A percentile compares a stretch with the other conserved stretches of the same genome.
Conservation (phyloP, 352 stramenopile genomes). For the Aphanomyces astaci region DNA sequence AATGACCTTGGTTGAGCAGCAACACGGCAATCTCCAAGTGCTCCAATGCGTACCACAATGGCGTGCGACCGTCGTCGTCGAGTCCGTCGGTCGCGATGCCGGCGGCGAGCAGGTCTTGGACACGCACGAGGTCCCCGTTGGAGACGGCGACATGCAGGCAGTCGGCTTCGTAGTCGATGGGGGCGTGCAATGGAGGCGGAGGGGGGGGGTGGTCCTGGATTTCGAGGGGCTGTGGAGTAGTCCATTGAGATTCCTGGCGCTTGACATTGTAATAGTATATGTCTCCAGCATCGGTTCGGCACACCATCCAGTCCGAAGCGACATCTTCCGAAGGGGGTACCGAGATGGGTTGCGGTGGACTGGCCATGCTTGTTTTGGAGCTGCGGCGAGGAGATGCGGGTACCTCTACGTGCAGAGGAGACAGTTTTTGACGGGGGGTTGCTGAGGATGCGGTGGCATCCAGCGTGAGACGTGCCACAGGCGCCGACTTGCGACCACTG, state of each 20-base stretch:
- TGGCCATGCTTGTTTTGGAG: background rate
- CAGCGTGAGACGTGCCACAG: background rate
- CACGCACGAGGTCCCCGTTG: conserved; percentile 36
- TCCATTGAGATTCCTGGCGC: conserved; percentile 58
- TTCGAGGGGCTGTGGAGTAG: conserved; percentile 24
- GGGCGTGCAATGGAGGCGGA: background rate
- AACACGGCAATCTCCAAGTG: conserved; percentile 38
- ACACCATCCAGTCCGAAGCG: conserved; percentile 33
- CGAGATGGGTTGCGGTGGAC: background rate
- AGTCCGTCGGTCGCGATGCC: background rate
- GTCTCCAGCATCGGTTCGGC: conserved; percentile 40
- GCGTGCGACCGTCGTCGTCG: conserved; percentile 27
- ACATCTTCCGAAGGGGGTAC: background rate
- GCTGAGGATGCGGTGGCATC: background rate
- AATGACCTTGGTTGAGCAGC: conserved; percentile 35
- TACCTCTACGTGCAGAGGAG: background rate
- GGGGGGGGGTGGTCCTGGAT: background rate
- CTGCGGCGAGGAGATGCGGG: background rate
- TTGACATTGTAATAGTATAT: conserved; percentile 65
- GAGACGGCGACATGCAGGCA: conserved; percentile 47
- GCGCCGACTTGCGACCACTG: background rate
- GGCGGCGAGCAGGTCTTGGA: conserved; percentile 31
- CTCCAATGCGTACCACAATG: conserved; percentile 41
- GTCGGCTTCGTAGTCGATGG: conserved; percentile 29
- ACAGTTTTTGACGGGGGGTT: background rate